Evolutionary conservation across 768 basidiomycete species (phyloP).

Genomic region (Pulveroboletus frians): DNA sequence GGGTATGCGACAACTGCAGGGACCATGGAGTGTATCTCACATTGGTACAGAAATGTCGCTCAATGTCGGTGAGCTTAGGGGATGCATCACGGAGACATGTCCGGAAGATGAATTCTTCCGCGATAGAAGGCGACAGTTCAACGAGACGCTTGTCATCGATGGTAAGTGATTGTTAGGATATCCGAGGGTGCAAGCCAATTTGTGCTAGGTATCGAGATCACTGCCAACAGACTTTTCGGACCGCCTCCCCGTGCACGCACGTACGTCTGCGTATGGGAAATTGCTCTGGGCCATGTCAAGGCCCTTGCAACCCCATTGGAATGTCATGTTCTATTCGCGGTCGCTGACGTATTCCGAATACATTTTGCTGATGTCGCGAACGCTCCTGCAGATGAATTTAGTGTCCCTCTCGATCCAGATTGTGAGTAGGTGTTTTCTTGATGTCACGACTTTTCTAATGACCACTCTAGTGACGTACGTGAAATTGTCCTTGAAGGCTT

Average conservation of each 20-base stretch:
- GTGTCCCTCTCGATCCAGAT: slow-evolving; percentile 67
- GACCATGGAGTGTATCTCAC: slow-evolving; percentile 6
- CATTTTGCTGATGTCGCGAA: slow-evolving; percentile 77
- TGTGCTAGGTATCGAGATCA: slow-evolving; percentile 63
- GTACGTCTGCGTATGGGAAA: slow-evolving; percentile 93
- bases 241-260: slow-evolving; percentile 78
- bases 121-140: slow-evolving; percentile 13
- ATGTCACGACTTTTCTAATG: slow-evolving; percentile 1
- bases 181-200: not conserved
- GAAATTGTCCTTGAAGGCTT: slow-evolving; percentile 52
- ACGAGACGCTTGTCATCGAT: slow-evolving; percentile 45
- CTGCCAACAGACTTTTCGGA: slow-evolving; percentile 84
- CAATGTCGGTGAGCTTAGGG: slow-evolving; percentile 59
- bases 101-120: slow-evolving; percentile 37
- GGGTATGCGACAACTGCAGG: slow-evolving; percentile 45
- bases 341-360: slow-evolving; percentile 52
- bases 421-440: slow-evolving; percentile 39
- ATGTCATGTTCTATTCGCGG: slow-evolving; percentile 45
- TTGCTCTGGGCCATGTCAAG: slow-evolving; percentile 62
- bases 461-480: slow-evolving; percentile 70
- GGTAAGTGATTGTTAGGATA: slow-evolving; percentile 28
- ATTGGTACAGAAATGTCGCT: slow-evolving; percentile 62
- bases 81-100: slow-evolving; percentile 45
- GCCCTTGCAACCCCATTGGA: slow-evolving; percentile 52
- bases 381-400: slow-evolving; percentile 68